Conservation (phyloP, 768 basidiomycete species). For the Tremella mesenterica region DNA sequence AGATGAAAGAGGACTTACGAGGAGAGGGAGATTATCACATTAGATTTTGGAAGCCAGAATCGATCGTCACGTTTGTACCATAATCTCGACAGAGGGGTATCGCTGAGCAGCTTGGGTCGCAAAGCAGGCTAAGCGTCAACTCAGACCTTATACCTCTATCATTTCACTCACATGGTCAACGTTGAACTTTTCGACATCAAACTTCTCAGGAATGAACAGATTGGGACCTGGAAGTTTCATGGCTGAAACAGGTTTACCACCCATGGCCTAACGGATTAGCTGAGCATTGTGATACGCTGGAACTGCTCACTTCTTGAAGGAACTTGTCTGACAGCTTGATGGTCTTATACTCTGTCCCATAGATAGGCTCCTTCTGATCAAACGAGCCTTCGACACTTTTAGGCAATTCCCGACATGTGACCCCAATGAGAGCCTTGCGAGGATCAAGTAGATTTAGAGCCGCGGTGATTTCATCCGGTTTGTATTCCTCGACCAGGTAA, state of each 20-base stretch:
- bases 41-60: slow-evolving; percentile 90
- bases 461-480: slow-evolving; percentile 49
- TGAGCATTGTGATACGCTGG: not conserved
- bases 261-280: slow-evolving; percentile 51
- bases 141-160: not conserved
- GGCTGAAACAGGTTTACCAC: slow-evolving; percentile 51
- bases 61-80: slow-evolving; percentile 98
- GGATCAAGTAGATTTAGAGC: slow-evolving; percentile 59
- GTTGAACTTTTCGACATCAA: slow-evolving; percentile 71
- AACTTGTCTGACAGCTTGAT: slow-evolving; percentile 52
- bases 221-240: slow-evolving; percentile 76
- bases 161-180: slow-evolving; percentile 52
- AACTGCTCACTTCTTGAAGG: slow-evolving; percentile 46
- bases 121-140: slow-evolving; percentile 51
- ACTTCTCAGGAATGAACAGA: slow-evolving; percentile 76
- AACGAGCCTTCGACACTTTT: slow-evolving; percentile 51
- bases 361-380: slow-evolving; percentile 67
- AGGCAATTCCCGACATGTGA: slow-evolving; percentile 70
- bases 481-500: slow-evolving; percentile 66
- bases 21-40: slow-evolving; percentile 53
- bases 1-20: slow-evolving; percentile 18
- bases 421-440: slow-evolving; percentile 58
- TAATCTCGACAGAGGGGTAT: slow-evolving; percentile 62
- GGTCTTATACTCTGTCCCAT: slow-evolving; percentile 79
- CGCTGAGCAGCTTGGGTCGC: slow-evolving; percentile 63